These are phyloP conservation scores for Clausena lansium DNA, from an alignment of 345 rosid species.

Conservation along the genomic window DNA sequence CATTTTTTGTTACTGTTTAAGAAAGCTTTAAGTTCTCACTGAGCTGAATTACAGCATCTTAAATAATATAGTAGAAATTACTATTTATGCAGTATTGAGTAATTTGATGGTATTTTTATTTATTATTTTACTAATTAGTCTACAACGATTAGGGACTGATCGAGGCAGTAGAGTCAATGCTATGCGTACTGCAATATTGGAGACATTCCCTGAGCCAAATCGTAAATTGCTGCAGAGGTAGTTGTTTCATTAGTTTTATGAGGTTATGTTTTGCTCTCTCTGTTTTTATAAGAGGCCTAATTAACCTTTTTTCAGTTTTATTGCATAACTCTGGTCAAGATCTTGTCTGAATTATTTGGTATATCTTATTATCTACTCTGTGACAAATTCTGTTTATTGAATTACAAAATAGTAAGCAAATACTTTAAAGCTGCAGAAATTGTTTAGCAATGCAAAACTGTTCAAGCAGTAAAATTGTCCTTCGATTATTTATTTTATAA, in stretches of 20 bases:
- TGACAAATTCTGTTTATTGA: background rate
- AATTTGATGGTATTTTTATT: slow-evolving; percentile 1
- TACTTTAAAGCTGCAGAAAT: background rate
- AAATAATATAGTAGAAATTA: background rate
- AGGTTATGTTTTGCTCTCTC: slow-evolving; percentile 2
- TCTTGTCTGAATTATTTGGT: background rate
- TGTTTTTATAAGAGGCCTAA: background rate
- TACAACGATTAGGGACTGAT: slow-evolving; percentile 57
- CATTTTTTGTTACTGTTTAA: background rate
- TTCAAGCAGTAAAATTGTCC: background rate
- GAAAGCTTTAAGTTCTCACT: background rate
- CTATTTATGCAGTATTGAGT: background rate
- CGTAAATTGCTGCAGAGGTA: slow-evolving; percentile 94
- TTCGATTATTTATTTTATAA: background rate
- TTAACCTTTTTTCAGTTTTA: background rate
- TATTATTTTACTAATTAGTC: background rate
- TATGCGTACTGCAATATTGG: slow-evolving; percentile 84
- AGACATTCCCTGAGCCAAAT: slow-evolving; percentile 98
- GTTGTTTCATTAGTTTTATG: slow-evolving; percentile 5
- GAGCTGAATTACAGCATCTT: background rate
- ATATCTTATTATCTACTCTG: background rate
- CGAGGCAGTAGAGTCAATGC: slow-evolving; percentile 67
- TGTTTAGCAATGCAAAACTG: background rate
- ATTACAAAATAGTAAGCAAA: background rate
- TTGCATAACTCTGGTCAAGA: background rate